These are phyloP conservation scores for Pinus taeda DNA, from an alignment of 75 land plant species.

Conservation along the genomic window DNA sequence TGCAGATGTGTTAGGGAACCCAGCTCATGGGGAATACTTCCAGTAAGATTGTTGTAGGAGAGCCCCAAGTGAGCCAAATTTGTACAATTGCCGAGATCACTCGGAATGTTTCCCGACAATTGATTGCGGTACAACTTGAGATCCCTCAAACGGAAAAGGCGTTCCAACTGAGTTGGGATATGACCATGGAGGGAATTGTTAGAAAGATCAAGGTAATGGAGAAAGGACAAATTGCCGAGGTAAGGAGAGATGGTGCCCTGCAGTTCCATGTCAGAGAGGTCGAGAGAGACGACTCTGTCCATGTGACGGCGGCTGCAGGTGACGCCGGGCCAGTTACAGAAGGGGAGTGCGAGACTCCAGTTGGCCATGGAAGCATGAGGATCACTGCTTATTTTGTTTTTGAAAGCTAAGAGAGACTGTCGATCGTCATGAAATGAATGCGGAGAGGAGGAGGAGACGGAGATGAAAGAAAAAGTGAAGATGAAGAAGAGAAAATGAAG, in stretches of 20 bases:
- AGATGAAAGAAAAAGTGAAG: no score
- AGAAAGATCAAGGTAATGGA: constrained; percentile 14
- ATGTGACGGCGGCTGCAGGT: constrained; percentile 2
- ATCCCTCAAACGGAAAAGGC: constrained; percentile 10
- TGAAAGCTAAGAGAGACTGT: constrained; percentile 11
- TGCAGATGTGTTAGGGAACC: constrained; percentile 5
- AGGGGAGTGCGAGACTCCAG: constrained; percentile 10
- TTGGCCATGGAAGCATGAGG: constrained; percentile 17
- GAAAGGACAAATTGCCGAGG: constrained; percentile 16
- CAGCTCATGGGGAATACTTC: constrained; percentile 37
- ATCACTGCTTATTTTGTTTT: constrained; percentile 13
- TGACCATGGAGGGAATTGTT: constrained; percentile 20
- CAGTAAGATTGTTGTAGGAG: constrained; percentile 22
- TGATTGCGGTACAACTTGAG: constrained; percentile 16
- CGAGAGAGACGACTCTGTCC: constrained; percentile 14
- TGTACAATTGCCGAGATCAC: constrained; percentile 12
- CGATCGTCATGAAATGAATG: neutral
- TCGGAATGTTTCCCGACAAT: constrained; percentile 14
- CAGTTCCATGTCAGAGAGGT: constrained; percentile 27
- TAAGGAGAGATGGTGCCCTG: constrained; percentile 12
- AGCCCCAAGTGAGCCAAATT: constrained; percentile 25
- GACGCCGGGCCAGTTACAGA: constrained; percentile 11
- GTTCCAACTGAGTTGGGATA: constrained; percentile 14
- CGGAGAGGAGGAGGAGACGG: no score
- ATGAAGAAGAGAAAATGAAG: no score